A percentile compares a stretch with the other conserved stretches of the same genome.
phyloP scores from a whole-genome alignment of 768 basidiomycete genomes.

The Naganishia friedmannii region DNA sequence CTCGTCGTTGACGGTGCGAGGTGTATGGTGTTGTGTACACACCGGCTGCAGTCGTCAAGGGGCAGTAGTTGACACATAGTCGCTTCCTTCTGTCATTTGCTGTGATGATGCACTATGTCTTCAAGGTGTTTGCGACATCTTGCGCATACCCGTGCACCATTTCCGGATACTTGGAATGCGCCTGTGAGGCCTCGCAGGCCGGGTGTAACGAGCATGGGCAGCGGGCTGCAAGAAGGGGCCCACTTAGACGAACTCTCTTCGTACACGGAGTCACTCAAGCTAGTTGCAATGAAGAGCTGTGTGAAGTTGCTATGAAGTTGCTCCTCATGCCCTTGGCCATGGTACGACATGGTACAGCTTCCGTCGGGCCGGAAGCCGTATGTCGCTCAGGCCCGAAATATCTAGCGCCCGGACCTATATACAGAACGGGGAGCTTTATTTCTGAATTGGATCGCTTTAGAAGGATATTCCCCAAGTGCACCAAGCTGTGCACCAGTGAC shows the following conservation, averaged over 20 bases:
- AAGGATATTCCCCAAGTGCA: too few relatives aligned
- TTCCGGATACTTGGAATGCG: background rate
- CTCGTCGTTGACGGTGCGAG: background rate
- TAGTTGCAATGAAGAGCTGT: too few relatives aligned
- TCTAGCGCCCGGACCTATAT: background rate
- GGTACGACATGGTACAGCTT: too few relatives aligned
- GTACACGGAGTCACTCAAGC: too few relatives aligned
- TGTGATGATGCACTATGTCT: background rate
- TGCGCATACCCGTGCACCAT: too few relatives aligned
- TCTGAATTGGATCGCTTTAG: too few relatives aligned
- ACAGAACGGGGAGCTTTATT: slow-evolving; percentile 1
- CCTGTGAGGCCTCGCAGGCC: background rate
- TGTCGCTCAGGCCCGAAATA: background rate
- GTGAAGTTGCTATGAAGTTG: too few relatives aligned
- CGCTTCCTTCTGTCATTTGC: background rate
- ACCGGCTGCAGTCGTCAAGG: background rate
- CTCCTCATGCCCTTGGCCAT: too few relatives aligned
- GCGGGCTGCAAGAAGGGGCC: background rate
- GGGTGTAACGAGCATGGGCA: background rate
- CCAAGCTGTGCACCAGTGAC: too few relatives aligned
- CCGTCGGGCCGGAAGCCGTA: background rate
- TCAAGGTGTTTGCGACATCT: too few relatives aligned
- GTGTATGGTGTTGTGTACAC: background rate
- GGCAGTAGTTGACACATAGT: too few relatives aligned
- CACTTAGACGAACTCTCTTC: too few relatives aligned